Percentiles rank a stretch among this genome's conserved stretches.
phyloP scores from a whole-genome alignment of 495 filamentous ascomycete genomes.

The Aeminium ludgeri region DNA sequence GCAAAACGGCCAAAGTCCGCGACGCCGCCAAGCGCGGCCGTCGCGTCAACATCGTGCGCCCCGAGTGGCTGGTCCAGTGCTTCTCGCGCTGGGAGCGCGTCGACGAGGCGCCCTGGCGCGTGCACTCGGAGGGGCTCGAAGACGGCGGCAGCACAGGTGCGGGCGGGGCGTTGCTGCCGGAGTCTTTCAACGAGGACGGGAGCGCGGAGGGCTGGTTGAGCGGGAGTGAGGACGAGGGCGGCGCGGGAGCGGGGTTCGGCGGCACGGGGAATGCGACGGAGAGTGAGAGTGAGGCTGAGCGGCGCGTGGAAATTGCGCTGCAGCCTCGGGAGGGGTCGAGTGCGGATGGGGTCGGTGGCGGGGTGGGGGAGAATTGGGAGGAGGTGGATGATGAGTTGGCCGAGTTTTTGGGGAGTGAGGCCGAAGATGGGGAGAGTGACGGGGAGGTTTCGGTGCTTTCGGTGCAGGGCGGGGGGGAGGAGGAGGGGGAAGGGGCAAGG shows the following conservation, averaged over 20 bases:
- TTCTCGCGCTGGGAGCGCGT: slow-evolving; percentile 61
- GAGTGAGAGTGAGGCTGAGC: no score
- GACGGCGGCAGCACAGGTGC: slow-evolving; percentile 14
- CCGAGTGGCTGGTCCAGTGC: slow-evolving; percentile 72
- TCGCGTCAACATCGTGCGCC: slow-evolving; percentile 70
- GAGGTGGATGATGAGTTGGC: slow-evolving; percentile 54
- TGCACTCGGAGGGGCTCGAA: slow-evolving; percentile 17
- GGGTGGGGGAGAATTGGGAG: slow-evolving; percentile 32
- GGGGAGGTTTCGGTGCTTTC: no score
- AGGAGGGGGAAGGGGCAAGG: slow-evolving; percentile 18
- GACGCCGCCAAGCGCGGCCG: slow-evolving; percentile 50
- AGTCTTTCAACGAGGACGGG: slow-evolving; percentile 17
- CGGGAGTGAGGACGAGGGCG: background rate
- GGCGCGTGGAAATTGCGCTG: no score
- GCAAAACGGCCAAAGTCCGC: slow-evolving; percentile 69
- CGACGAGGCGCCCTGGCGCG: slow-evolving; percentile 57
- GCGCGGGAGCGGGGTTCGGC: background rate
- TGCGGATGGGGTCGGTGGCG: background rate
- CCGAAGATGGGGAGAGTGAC: slow-evolving; percentile 31
- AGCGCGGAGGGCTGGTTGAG: slow-evolving; percentile 17
- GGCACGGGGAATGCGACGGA: no score
- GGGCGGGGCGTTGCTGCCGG: slow-evolving; percentile 10
- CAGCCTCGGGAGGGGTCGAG: no score
- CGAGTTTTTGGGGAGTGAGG: slow-evolving; percentile 57
- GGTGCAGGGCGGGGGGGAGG: no score